These are phyloP conservation scores for Leccinum aurantiacum DNA, from an alignment of 768 basidiomycete species.

Conservation along the genomic window DNA sequence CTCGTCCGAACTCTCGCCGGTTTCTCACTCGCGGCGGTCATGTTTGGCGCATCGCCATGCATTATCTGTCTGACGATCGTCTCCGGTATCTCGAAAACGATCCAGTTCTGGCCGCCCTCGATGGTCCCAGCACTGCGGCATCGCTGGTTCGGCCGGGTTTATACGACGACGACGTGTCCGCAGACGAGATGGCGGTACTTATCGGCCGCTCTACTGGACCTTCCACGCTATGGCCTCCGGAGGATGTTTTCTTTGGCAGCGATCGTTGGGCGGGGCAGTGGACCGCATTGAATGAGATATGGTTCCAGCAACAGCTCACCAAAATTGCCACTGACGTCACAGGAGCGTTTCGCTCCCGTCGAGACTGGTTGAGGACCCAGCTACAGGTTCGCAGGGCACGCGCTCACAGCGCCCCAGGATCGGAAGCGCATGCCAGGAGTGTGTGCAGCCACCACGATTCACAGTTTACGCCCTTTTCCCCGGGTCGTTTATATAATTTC, in stretches of 20 bases:
- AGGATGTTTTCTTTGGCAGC: not conserved
- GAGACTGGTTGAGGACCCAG: not conserved
- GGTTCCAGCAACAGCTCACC: not conserved
- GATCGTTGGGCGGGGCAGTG: not conserved
- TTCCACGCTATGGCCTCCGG: not conserved
- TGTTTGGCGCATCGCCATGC: not conserved
- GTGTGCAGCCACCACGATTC: not conserved
- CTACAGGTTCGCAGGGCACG: not conserved
- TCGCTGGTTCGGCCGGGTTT: not conserved
- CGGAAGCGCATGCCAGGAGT: not conserved
- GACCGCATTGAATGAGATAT: not conserved
- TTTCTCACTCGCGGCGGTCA: not conserved
- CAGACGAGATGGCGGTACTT: not conserved
- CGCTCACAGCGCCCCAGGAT: not conserved
- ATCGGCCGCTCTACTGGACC: not conserved
- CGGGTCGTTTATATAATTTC: not conserved
- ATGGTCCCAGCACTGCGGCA: not conserved
- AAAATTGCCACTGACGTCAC: not conserved
- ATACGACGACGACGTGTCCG: not conserved
- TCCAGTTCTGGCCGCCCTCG: not conserved
- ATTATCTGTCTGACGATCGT: not conserved
- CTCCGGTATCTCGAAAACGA: not conserved
- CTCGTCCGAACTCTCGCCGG: not conserved
- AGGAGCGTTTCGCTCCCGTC: not conserved
- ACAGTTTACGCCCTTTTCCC: not conserved